Conservation (phyloP, 2,329 filamentous ascomycete species). For the Uncinocarpus reesii region DNA sequence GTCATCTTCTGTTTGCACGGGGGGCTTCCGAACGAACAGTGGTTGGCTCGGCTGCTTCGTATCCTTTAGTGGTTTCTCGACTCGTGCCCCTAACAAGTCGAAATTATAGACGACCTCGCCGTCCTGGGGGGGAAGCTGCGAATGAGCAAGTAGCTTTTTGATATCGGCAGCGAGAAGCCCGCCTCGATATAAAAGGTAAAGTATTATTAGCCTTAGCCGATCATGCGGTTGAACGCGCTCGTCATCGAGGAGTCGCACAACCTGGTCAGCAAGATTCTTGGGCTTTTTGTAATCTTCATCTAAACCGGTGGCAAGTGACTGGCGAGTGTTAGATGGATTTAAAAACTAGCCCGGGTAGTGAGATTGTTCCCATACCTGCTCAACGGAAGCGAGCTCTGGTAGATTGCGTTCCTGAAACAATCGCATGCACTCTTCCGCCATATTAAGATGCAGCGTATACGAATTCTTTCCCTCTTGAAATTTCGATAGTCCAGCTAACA, state of each 20-base stretch:
- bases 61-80: slow-evolving; percentile 67
- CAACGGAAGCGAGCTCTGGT: slow-evolving; percentile 72
- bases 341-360: slow-evolving; percentile 7
- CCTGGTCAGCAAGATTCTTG: slow-evolving; percentile 75
- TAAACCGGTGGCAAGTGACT: slow-evolving; percentile 65
- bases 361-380: slow-evolving; percentile 52
- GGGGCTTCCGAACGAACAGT: slow-evolving; percentile 60
- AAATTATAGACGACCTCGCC: slow-evolving; percentile 63
- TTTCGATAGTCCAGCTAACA: slow-evolving; percentile 87
- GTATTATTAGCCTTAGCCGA: slow-evolving; percentile 70
- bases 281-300: slow-evolving; percentile 89
- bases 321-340: background rate
- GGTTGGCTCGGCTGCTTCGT: slow-evolving; percentile 53
- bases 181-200: slow-evolving; percentile 78
- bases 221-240: slow-evolving; percentile 61
- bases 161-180: slow-evolving; percentile 78
- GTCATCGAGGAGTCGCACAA: slow-evolving; percentile 82
- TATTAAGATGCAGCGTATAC: slow-evolving; percentile 86
- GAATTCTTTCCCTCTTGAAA: slow-evolving; percentile 93
- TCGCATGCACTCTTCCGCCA: slow-evolving; percentile 97
- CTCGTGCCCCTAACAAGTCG: slow-evolving; percentile 67
- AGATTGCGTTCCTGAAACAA: slow-evolving; percentile 78
- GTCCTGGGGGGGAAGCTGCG: slow-evolving; percentile 64
- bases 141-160: slow-evolving; percentile 71
- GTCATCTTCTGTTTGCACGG: slow-evolving; percentile 54